phyloP scores from a whole-genome alignment of 352 stramenopile species.

The Phytophthora tentaculata region DNA sequence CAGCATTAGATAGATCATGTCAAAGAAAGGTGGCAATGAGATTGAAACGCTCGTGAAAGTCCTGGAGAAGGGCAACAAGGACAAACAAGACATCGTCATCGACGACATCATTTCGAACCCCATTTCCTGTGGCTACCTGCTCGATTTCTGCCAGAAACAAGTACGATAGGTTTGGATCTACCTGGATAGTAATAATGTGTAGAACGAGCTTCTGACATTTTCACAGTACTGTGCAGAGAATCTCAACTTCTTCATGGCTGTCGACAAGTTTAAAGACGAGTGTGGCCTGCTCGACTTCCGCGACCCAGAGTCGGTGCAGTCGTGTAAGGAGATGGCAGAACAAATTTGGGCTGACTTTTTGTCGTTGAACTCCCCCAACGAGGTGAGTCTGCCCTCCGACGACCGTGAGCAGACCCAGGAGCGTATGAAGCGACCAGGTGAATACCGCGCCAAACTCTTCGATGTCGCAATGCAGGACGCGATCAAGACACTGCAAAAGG shows the following conservation, averaged over 20 bases:
- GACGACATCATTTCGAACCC: conserved; percentile 88
- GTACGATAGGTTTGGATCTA: too few relatives aligned
- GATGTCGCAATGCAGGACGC: conserved; percentile 84
- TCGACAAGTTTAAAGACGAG: conserved; percentile 88
- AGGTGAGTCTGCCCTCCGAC: conserved; percentile 81
- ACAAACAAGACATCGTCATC: conserved; percentile 84
- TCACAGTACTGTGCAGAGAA: conserved; percentile 82
- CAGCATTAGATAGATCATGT: too few relatives aligned
- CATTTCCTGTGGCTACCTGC: conserved; percentile 83
- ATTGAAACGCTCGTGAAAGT: conserved; percentile 71
- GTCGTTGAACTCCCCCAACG: conserved; percentile 84
- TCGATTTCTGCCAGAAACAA: conserved; percentile 89
- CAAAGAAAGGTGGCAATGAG: conserved; percentile 76
- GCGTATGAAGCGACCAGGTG: conserved; percentile 81
- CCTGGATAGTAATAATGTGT: too few relatives aligned
- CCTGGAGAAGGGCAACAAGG: conserved; percentile 69
- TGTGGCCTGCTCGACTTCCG: conserved; percentile 80
- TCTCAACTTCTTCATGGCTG: conserved; percentile 89
- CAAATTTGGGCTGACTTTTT: conserved; percentile 87
- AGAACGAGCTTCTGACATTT: too few relatives aligned
- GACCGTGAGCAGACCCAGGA: conserved; percentile 83
- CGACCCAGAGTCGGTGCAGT: conserved; percentile 78
- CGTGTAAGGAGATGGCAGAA: conserved; percentile 85
- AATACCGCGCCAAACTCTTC: conserved; percentile 83
- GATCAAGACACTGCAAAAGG: conserved; percentile 86